Conservation (phyloP, 116 monocot species). For the Zostera marina region DNA sequence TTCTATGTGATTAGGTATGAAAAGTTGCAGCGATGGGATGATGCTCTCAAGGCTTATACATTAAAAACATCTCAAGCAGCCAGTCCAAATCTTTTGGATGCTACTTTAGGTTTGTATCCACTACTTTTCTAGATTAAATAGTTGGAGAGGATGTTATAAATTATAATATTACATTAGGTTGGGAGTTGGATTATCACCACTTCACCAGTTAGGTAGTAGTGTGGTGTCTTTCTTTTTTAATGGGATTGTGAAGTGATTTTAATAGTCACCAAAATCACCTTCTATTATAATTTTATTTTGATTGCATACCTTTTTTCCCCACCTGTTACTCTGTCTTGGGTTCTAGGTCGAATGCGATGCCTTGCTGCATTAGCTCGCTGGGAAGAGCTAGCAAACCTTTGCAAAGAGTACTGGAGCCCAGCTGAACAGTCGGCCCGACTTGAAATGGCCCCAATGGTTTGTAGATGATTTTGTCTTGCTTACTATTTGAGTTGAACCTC, state of each 20-base stretch:
- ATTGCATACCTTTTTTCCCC: too few species aligned
- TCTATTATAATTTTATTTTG: neutral
- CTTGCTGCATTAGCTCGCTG: conserved; percentile 96
- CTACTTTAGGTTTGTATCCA: conserved; percentile 54
- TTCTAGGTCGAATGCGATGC: conserved; percentile 86
- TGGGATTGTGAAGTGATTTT: too few species aligned
- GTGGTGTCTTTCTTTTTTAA: too few species aligned
- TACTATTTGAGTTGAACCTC: too few species aligned
- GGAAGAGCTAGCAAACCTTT: conserved; percentile 84
- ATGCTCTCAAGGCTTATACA: conserved; percentile 90
- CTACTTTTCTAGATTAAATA: neutral
- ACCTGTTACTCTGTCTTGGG: neutral
- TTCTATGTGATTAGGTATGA: conserved; percentile 59
- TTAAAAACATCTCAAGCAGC: conserved; percentile 57
- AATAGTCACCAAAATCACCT: too few species aligned
- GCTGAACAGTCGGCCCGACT: conserved; percentile 73
- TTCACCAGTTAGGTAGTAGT: too few species aligned
- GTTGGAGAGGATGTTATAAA: too few species aligned
- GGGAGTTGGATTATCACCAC: too few species aligned
- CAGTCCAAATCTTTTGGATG: conserved; percentile 61
- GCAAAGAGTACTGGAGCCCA: conserved; percentile 91
- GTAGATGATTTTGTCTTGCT: neutral
- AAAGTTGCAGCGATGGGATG: conserved; percentile 97
- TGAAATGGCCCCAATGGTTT: conserved; percentile 97
- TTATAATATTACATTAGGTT: too few species aligned